Percentiles rank a stretch among this genome's conserved stretches.
Evolutionary conservation across 2,329 filamentous ascomycete species (phyloP).

Genomic region (Colletotrichum orchidophilum): DNA sequence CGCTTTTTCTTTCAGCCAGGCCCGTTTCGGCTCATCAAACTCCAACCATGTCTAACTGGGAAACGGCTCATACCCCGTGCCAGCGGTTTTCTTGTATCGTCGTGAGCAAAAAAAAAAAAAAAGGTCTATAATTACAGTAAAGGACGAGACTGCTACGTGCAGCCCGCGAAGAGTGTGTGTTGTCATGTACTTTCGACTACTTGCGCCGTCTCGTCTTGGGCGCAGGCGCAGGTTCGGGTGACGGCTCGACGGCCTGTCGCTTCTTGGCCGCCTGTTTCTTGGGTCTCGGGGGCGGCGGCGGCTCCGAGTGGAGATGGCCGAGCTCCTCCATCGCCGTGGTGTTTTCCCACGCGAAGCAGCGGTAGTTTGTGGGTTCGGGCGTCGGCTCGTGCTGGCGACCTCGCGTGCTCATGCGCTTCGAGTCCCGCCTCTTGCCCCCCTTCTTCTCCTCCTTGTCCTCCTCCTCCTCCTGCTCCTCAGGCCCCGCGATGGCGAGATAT

Average conservation of each 20-base stretch:
- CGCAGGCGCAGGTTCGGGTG: conserved; percentile 36
- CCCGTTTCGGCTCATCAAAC: conserved; percentile 1
- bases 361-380: conserved; percentile 55
- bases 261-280: conserved; percentile 61
- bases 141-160: background rate
- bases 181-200: background rate
- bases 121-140: conserved; percentile 23
- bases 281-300: conserved; percentile 59
- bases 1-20: background rate
- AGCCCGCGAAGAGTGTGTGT: too few relatives aligned
- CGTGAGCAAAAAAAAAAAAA: background rate
- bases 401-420: conserved; percentile 55
- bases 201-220: conserved; percentile 38
- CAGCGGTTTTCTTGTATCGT: background rate
- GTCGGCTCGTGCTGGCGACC: conserved; percentile 55
- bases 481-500: conserved; percentile 69
- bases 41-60: background rate
- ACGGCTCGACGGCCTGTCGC: conserved; percentile 50
- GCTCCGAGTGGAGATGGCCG: conserved; percentile 66
- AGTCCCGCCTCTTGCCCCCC: conserved; percentile 34
- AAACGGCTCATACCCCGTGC: background rate
- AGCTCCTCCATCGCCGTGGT: conserved; percentile 65
- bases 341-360: conserved; percentile 65
- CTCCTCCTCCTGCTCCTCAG: conserved; percentile 37
- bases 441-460: conserved; percentile 48